phyloP scores from a whole-genome alignment of 2,329 filamentous ascomycete genomes.

The Xylaria sp. region DNA sequence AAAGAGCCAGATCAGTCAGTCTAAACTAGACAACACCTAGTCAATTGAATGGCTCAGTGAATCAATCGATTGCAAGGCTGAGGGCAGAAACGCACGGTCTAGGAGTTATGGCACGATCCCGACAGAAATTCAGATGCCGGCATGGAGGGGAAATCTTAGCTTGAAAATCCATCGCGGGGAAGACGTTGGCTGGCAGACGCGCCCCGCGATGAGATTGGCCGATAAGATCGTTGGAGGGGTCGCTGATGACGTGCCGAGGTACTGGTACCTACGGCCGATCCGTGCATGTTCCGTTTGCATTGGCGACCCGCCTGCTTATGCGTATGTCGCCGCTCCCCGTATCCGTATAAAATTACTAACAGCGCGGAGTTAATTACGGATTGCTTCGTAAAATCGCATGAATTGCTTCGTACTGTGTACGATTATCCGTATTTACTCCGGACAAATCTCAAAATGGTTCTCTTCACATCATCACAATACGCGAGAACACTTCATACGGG shows the following conservation, averaged over 20 bases:
- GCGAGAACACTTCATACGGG: too few species aligned
- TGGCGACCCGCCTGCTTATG: neutral
- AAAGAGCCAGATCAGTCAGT: too few species aligned
- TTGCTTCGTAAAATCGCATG: too few species aligned
- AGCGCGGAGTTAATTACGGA: too few species aligned
- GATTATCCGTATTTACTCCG: too few species aligned
- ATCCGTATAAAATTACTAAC: too few species aligned
- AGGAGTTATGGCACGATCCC: neutral
- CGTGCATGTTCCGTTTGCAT: neutral
- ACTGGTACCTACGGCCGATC: neutral
- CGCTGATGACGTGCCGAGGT: neutral
- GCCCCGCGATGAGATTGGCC: constrained; percentile 7
- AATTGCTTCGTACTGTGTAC: too few species aligned
- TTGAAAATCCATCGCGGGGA: constrained; percentile 13
- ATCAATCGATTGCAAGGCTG: constrained; percentile 3
- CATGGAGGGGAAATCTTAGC: constrained; percentile 15
- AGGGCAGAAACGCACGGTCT: neutral
- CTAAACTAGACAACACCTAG: neutral
- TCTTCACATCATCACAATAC: too few species aligned
- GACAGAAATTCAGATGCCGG: neutral
- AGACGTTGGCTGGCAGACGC: constrained; percentile 1
- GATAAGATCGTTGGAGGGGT: neutral
- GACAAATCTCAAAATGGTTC: too few species aligned
- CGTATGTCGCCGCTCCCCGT: too few species aligned
- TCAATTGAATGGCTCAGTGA: neutral